Base-by-base conservation (phyloP, 371 early-diverging fungal species). In the Syncephalastrum contaminatum region DNA sequence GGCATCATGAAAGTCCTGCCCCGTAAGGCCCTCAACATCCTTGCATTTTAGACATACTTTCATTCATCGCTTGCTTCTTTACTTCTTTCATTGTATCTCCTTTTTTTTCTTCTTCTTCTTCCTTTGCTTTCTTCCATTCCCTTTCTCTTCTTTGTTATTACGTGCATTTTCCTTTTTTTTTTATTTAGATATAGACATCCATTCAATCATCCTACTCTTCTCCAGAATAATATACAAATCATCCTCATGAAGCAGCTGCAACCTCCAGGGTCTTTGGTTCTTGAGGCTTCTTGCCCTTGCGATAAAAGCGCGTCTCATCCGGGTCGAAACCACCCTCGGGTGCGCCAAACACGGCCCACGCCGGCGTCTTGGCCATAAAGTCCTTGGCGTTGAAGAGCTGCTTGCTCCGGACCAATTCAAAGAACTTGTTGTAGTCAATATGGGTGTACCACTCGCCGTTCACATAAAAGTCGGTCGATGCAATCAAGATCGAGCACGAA, bases 321-420 rank as follows among this genome's bases (percentile, higher is more conserved):
- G 92, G 92, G 72, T 90, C 87, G 70, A 92, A 92, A 7, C 92
- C 92, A 51, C 77, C 81, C 54, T 85, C 85, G 19, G 81, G 70
- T 56, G 81, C 76, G n/a, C 90, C 92, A 67, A 82, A 87, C 44
- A 88, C 66, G 2, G 90, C 89, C 92, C 92, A 92, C 0, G 75
- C 74, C 7, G 92, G 92, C 8, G 90, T 90, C 65, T 82, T 81
- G 2, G 81, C 84, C 69, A 85, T 77, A 57, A 88, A 92, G 63
- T 89, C 89, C 66, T 86, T 56, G 44, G 82, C 73, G 14, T 79
- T 85, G 53, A 92, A 92, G 43, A 75, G 80, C 45, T 82, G 62
- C 5, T 86, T 88, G 14, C 77, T 77, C 66, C 77, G 70, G 36
- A 83, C 81, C 45, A 90, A 62, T 24, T 84, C 81, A 70, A 87